Evolutionary conservation across 2,329 filamentous ascomycete genomes (phyloP).

Genomic region (Venturia aucupariae): DNA sequence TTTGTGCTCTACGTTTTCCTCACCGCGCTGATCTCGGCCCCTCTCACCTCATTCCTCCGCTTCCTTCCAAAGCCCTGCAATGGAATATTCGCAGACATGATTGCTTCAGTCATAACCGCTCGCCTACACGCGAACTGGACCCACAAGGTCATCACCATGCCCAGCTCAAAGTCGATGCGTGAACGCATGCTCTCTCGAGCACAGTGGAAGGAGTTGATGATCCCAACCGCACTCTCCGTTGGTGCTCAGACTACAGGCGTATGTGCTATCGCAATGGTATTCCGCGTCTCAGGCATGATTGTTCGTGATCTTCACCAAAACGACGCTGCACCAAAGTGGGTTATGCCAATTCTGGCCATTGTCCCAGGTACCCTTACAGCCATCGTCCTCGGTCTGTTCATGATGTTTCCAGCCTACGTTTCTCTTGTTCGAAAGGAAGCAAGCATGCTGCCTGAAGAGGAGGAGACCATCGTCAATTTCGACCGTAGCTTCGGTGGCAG

Average conservation of each 20-base stretch:
- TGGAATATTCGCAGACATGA: constrained; percentile 29
- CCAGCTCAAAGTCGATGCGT: constrained; percentile 51
- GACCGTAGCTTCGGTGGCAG: constrained; percentile 77
- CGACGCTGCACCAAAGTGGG: constrained; percentile 17
- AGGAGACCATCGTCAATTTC: constrained; percentile 80
- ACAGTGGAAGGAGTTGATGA: constrained; percentile 32
- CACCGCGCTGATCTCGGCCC: constrained; percentile 22
- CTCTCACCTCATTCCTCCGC: constrained; percentile 28
- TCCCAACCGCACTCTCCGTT: constrained; percentile 5
- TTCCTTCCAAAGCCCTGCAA: constrained; percentile 3
- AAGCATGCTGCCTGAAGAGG: constrained; percentile 70
- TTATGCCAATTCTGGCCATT: constrained; percentile 33
- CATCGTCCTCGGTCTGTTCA: constrained; percentile 29
- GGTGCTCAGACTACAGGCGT: constrained; percentile 6
- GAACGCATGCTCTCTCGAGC: constrained; percentile 58
- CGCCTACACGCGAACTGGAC: constrained; percentile 72
- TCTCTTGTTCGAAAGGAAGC: constrained; percentile 77
- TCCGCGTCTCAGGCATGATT: not conserved
- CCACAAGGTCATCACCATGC: constrained; percentile 71
- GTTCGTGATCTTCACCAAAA: constrained; percentile 1
- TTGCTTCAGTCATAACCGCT: constrained; percentile 51
- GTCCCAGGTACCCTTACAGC: constrained; percentile 29
- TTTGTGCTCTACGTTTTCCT: constrained; percentile 31
- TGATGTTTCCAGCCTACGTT: constrained; percentile 55
- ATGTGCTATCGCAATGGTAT: not conserved